Evolutionary conservation across 768 basidiomycete species (phyloP).

Genomic region (Terana coerulea): DNA sequence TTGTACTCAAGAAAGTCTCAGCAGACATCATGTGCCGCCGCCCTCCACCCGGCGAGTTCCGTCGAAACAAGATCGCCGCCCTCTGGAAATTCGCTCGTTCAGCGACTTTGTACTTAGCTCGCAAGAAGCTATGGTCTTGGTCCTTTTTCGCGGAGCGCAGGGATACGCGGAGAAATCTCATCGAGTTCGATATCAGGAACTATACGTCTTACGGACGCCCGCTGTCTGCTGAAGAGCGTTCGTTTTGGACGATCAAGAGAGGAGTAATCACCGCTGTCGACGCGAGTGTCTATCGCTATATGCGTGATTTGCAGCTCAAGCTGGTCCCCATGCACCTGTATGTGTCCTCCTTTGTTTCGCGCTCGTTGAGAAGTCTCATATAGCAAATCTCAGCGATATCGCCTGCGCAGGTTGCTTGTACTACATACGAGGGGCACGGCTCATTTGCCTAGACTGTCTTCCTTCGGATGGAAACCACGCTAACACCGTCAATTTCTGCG

Average conservation of each 20-base stretch:
- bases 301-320: constrained; percentile 20
- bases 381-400: not conserved
- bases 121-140: constrained; percentile 28
- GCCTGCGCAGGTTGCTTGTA: constrained; percentile 16
- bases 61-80: constrained; percentile 22
- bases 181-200: constrained; percentile 27
- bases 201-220: constrained; percentile 16
- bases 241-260: constrained; percentile 19
- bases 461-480: constrained; percentile 9
- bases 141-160: constrained; percentile 28
- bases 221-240: constrained; percentile 15
- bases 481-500: constrained; percentile 20
- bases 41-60: constrained; percentile 23
- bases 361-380: not conserved
- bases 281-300: constrained; percentile 21
- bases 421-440: constrained; percentile 12
- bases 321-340: constrained; percentile 23
- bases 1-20: constrained; percentile 26
- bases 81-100: constrained; percentile 32
- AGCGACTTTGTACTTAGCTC: constrained; percentile 20
- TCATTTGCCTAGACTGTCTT: constrained; percentile 15
- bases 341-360: constrained; percentile 7
- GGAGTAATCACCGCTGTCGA: constrained; percentile 21
- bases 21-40: constrained; percentile 26
- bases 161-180: constrained; percentile 24